These are phyloP conservation scores for Fusarium sp. DNA, from an alignment of 2,329 filamentous ascomycete genomes.

Conservation along the genomic window DNA sequence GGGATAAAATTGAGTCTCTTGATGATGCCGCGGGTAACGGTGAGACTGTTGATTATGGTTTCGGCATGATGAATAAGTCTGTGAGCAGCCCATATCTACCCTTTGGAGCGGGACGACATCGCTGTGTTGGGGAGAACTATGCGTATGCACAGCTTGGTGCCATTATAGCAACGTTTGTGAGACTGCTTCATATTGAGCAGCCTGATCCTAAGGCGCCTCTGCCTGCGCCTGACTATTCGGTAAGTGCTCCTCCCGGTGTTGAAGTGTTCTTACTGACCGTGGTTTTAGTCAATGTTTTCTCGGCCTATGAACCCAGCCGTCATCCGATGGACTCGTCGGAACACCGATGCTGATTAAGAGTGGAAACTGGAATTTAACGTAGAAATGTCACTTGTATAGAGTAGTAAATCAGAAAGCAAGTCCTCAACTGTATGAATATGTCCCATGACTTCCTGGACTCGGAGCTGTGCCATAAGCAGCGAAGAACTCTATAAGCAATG, in stretches of 20 bases:
- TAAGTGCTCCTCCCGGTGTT: constrained; percentile 37
- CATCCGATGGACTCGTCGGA: constrained; percentile 30
- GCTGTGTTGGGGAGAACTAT: constrained; percentile 97
- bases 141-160: constrained; percentile 91
- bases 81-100: constrained; percentile 89
- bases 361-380: rapidly evolving
- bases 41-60: constrained; percentile 92
- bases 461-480: rapidly evolving
- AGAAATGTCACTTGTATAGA: rapidly evolving
- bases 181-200: constrained; percentile 74
- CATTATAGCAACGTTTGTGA: constrained; percentile 79
- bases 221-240: constrained; percentile 71
- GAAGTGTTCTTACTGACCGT: background rate
- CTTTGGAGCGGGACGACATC: constrained; percentile 92
- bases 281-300: constrained; percentile 34
- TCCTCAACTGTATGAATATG: rapidly evolving
- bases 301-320: constrained; percentile 36
- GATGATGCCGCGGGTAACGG: constrained; percentile 66
- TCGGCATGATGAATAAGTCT: constrained; percentile 90
- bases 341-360: rapidly evolving
- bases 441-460: rapidly evolving
- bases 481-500: rapidly evolving
- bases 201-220: constrained; percentile 65
- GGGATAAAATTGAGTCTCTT: constrained; percentile 64
- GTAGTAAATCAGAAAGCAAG: rapidly evolving